Conservation (phyloP, 2,329 filamentous ascomycete species). For the Geosmithia flava region DNA sequence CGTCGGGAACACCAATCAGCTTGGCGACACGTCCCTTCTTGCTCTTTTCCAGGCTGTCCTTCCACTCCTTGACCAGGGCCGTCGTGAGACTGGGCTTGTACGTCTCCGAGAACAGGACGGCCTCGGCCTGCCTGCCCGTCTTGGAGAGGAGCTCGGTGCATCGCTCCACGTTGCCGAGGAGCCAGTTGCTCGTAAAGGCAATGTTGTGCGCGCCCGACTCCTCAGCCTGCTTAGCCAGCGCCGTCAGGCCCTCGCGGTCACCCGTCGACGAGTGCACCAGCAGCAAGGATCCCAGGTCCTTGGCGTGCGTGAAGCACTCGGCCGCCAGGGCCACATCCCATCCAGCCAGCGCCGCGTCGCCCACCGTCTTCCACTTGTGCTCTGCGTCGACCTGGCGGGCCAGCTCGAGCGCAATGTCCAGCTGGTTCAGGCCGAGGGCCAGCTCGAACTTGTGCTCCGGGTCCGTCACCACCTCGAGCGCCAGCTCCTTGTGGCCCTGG, state of each 20-base stretch:
- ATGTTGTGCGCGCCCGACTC: conserved; percentile 78
- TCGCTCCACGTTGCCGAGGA: conserved; percentile 67
- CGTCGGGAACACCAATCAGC: conserved; percentile 68
- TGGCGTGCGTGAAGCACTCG: conserved; percentile 85
- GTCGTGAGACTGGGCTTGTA: conserved; percentile 75
- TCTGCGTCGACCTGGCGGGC: conserved; percentile 76
- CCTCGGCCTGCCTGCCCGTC: conserved; percentile 72
- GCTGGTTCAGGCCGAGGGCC: conserved; percentile 67
- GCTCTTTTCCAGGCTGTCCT: conserved; percentile 65
- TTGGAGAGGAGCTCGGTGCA: conserved; percentile 70
- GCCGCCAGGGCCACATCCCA: conserved; percentile 86
- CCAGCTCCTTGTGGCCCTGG: conserved; percentile 92
- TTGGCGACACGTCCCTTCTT: conserved; percentile 80
- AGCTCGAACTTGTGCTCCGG: conserved; percentile 95
- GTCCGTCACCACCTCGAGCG: conserved; percentile 87
- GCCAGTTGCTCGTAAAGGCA: conserved; percentile 83
- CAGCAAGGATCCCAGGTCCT: conserved; percentile 79
- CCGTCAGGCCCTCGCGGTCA: conserved; percentile 60
- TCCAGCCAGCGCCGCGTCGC: conserved; percentile 72
- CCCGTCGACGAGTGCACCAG: conserved; percentile 80
- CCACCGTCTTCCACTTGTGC: conserved; percentile 97
- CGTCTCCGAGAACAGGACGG: conserved; percentile 85
- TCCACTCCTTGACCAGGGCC: conserved; percentile 65
- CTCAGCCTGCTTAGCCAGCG: conserved; percentile 63
- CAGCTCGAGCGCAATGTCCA: conserved; percentile 75